Conservation (phyloP, 768 basidiomycete genomes). For the Asterophora parasitica region DNA sequence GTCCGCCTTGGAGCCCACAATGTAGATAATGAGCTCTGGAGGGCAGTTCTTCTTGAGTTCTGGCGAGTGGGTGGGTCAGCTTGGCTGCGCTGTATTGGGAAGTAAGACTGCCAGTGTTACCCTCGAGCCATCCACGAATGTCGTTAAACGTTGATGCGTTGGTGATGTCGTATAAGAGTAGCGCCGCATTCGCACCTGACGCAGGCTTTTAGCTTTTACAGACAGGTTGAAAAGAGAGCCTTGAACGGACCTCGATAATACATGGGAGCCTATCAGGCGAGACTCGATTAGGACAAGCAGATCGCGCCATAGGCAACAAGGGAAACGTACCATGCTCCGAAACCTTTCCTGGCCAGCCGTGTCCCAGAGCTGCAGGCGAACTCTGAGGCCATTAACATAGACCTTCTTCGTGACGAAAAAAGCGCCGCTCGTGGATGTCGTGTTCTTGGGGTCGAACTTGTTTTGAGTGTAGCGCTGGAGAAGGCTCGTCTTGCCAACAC, state of each 20-base stretch:
- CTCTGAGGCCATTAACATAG: conserved; percentile 77
- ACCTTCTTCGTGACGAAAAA: conserved; percentile 95
- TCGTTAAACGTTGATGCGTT: conserved; percentile 86
- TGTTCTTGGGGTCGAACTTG: conserved; percentile 84
- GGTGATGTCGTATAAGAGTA: conserved; percentile 94
- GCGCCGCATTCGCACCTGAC: conserved; percentile 84
- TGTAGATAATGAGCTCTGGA: conserved; percentile 87
- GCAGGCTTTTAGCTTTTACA: conserved; percentile 12
- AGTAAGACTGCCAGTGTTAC: conserved; percentile 34
- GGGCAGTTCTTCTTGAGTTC: conserved; percentile 89
- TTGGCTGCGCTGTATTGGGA: conserved; percentile 14
- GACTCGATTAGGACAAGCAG: conserved; percentile 13
- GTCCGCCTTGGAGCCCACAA: conserved; percentile 93
- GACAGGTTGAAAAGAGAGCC: conserved; percentile 9
- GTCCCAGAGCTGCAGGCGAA: conserved; percentile 87
- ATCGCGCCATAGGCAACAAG: conserved; percentile 14
- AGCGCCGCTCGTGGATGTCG: conserved; percentile 87
- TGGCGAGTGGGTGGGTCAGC: conserved; percentile 27
- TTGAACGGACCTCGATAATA: conserved; percentile 69
- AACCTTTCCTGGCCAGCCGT: conserved; percentile 94
- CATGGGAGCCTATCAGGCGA: conserved; percentile 72
- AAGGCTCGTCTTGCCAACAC: conserved; percentile 91
- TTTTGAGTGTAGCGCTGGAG: conserved; percentile 88
- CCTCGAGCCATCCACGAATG: conserved; percentile 88
- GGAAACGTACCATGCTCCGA: conserved; percentile 70